phyloP scores from a whole-genome alignment of 306 rosid species.

The Pterocarpus macrocarpus region DNA sequence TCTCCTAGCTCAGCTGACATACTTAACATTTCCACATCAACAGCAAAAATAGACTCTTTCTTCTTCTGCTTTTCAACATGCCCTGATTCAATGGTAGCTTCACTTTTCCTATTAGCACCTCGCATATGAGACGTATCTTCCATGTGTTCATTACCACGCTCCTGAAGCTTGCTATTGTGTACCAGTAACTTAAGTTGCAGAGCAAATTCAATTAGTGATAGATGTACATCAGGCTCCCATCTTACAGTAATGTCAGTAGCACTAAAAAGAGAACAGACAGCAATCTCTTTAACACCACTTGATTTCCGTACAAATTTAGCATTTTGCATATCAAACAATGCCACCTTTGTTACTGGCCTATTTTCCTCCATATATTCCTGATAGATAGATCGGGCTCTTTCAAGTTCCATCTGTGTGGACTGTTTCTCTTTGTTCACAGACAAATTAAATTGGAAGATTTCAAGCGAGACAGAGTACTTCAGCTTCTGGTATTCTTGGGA shows the following conservation, averaged over 20 bases:
- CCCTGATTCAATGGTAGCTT: slow-evolving; percentile 61
- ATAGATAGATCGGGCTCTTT: slow-evolving; percentile 89
- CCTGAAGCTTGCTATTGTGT: slow-evolving; percentile 76
- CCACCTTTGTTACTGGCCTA: slow-evolving; percentile 69
- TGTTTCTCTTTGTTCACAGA: slow-evolving; percentile 87
- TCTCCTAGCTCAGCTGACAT: slow-evolving; percentile 91
- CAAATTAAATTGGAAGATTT: slow-evolving; percentile 83
- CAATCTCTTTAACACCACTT: slow-evolving; percentile 88
- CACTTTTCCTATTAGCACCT: slow-evolving; percentile 67
- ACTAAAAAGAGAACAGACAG: slow-evolving; percentile 98
- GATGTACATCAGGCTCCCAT: slow-evolving; percentile 98
- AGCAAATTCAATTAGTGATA: slow-evolving; percentile 80
- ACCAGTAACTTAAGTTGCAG: slow-evolving; percentile 79
- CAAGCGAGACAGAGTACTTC: slow-evolving; percentile 84
- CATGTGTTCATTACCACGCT: slow-evolving; percentile 53
- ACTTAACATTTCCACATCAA: slow-evolving; percentile 90
- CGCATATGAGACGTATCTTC: slow-evolving; percentile 54
- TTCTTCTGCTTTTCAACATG: slow-evolving; percentile 77
- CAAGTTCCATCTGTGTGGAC: slow-evolving; percentile 90
- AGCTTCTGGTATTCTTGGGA: slow-evolving; percentile 69
- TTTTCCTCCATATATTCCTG: slow-evolving; percentile 83
- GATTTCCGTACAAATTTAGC: slow-evolving; percentile 92
- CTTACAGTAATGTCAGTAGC: slow-evolving; percentile 89
- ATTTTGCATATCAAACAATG: slow-evolving; percentile 93
- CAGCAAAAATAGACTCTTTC: slow-evolving; percentile 89